Base-by-base conservation (phyloP, 352 stramenopile genomes). In the Elongisporangium senticosum region DNA sequence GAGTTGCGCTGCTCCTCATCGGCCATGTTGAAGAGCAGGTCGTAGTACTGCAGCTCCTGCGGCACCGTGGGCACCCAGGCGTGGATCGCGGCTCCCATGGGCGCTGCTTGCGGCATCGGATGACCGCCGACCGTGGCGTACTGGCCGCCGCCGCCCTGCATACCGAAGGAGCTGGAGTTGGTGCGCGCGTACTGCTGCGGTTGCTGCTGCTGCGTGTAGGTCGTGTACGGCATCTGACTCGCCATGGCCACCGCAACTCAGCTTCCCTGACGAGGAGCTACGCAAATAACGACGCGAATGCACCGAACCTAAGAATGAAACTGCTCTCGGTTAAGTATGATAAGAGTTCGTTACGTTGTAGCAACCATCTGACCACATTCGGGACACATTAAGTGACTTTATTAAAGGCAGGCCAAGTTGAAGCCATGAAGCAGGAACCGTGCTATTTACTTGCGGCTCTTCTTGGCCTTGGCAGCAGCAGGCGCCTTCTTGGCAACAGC, bases 1-100 rank as follows among this genome's bases (percentile, higher is more conserved):
- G 80, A 74, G 26, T 94, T 87, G 47, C 74, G 73, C 15, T 77
- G 67, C 61, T 95, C 74, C 13, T 89, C 79, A 65, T 98, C 95
- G n/a, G 93, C 93, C n/a, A 77, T 57, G 7, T 70, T 50, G 65
- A 98, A 98, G 23, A 98, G 74, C 58, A 74, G 63, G 68, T 97
- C 80, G 74, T 93, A 98, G 69, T 97, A 97, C 49, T 90, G 75
- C 47, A 81, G 80, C 57, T 97, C 89, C 19, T 71, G 65, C 2
- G 79, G 68, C 5, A 66, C 88, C 28, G 68, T 71, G 21, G 84
- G 83, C 26, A 63, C 62, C 86, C 86, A 95, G 37, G 58, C 39
- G 56, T 83, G 67, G 3, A 90, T 62, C 49, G 62, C 47, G 10
- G 58, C 61, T 37, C 53, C 55, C 26, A 33, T 19, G 48, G 71